Conservation (phyloP, 257 asterid species). For the Lithospermum erythrorhizon region DNA sequence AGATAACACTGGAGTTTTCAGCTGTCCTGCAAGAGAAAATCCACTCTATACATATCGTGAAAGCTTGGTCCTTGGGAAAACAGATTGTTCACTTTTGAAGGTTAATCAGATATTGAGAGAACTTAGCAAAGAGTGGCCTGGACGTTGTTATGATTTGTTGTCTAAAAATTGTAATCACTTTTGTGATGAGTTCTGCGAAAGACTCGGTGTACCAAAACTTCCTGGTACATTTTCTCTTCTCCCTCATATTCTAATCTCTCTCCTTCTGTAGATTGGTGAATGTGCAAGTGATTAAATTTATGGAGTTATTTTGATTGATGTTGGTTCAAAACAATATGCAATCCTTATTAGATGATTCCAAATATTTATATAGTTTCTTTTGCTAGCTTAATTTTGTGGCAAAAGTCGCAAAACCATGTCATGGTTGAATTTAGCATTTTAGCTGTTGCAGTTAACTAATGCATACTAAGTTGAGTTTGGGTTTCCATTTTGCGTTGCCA, state of each 20-base stretch:
- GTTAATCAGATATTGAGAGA: slow-evolving; percentile 88
- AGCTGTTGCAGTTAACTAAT: background rate
- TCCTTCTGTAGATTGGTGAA: slow-evolving; percentile 2
- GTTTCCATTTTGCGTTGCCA: background rate
- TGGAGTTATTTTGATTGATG: background rate
- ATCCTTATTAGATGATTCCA: background rate
- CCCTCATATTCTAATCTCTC: background rate
- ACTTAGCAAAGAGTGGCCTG: slow-evolving; percentile 98
- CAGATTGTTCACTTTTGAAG: slow-evolving; percentile 46
- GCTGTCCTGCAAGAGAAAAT: slow-evolving; percentile 74
- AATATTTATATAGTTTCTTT: no score
- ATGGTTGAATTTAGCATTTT: background rate
- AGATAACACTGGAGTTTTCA: slow-evolving; percentile 88
- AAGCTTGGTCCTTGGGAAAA: slow-evolving; percentile 54
- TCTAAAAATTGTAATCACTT: slow-evolving; percentile 95
- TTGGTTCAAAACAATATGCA: no score
- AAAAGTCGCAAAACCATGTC: background rate
- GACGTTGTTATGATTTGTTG: slow-evolving; percentile 67
- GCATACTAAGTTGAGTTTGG: background rate
- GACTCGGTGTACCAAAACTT: slow-evolving; percentile 86
- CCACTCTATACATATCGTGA: slow-evolving; percentile 93
- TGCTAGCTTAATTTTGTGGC: background rate
- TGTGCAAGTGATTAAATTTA: no score
- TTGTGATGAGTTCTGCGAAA: slow-evolving; percentile 83
- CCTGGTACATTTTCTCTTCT: slow-evolving; percentile 46